Evolutionary conservation across 441 rosid species (phyloP).

Genomic region (Mallotus japonicus): DNA sequence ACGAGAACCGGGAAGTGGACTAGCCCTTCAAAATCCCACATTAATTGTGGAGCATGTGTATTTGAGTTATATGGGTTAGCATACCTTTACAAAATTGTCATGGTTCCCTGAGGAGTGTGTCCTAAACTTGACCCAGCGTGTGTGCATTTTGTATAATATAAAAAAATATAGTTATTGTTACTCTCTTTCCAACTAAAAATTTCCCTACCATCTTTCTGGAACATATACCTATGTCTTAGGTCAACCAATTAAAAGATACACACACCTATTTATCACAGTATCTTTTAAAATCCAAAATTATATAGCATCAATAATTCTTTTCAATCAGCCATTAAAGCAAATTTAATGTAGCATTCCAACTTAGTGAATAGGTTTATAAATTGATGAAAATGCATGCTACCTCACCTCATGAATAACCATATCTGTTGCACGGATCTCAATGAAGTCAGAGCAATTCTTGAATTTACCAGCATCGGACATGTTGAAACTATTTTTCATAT

Average conservation of each 20-base stretch:
- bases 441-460: not conserved
- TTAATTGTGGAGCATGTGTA: no score
- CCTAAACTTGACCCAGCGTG: no score
- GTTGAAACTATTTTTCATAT: not conserved
- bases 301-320: not conserved
- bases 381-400: not conserved
- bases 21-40: no score
- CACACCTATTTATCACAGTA: no score
- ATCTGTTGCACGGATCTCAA: constrained; percentile 7
- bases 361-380: not conserved
- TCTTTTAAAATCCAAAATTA: not conserved
- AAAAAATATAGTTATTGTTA: no score
- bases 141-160: no score
- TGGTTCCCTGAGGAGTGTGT: no score
- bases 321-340: not conserved
- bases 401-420: constrained; percentile 15
- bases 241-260: no score
- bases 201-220: not conserved
- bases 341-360: not conserved
- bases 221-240: not conserved
- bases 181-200: no score
- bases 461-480: not conserved
- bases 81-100: no score
- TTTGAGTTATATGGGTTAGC: no score
- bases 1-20: no score